A percentile compares a stretch with the other conserved stretches of the same genome.
Conservation (phyloP, 352 stramenopile species). For the Pythium oligandrum region DNA sequence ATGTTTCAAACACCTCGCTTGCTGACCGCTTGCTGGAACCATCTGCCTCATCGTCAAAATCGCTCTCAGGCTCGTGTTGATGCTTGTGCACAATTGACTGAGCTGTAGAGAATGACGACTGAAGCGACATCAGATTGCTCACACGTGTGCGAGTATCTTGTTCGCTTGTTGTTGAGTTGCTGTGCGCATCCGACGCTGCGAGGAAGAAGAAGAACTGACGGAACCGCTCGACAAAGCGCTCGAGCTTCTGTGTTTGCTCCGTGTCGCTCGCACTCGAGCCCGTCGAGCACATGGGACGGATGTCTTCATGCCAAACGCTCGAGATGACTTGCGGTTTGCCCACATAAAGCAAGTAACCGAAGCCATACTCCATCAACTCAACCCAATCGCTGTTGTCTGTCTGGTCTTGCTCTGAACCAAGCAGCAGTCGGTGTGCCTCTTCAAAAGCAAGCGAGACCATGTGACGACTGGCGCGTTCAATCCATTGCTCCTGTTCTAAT, state of each 20-base stretch:
- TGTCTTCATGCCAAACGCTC: constrained; percentile 33
- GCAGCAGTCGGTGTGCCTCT: constrained; percentile 1
- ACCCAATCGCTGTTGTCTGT: constrained; percentile 3
- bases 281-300: constrained; percentile 20
- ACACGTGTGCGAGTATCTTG: too few relatives aligned
- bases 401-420: background rate
- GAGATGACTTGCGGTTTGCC: constrained; percentile 9
- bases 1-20: background rate
- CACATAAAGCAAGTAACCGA: constrained; percentile 44
- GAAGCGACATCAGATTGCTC: too few relatives aligned
- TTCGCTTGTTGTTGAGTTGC: too few relatives aligned
- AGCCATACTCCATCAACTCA: constrained; percentile 34
- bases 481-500: constrained; percentile 3
- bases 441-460: constrained; percentile 7
- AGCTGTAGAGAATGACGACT: too few relatives aligned
- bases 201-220: constrained; percentile 48
- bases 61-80: too few relatives aligned
- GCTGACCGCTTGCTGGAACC: too few relatives aligned
- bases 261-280: background rate
- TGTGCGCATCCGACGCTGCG: constrained; percentile 7
- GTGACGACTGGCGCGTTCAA: constrained; percentile 7
- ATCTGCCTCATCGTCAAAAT: too few relatives aligned
- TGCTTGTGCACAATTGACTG: too few relatives aligned
- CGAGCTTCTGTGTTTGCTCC: background rate
- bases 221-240: background rate